These are phyloP conservation scores for Chlamydomonas sp. DNA, from an alignment of 139 green algal genomes.

Conservation along the genomic window DNA sequence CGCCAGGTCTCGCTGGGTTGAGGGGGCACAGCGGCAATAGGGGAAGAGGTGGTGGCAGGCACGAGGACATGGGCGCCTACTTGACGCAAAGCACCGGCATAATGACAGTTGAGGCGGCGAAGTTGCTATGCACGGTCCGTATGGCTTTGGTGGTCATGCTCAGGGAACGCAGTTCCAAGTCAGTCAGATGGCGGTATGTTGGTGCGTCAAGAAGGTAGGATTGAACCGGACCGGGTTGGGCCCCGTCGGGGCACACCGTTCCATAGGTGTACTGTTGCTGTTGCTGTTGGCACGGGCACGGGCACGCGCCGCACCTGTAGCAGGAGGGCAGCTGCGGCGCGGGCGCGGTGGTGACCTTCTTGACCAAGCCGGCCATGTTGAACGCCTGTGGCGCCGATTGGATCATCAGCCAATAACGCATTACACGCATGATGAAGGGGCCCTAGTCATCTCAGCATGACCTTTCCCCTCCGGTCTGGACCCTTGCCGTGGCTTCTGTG, in stretches of 20 bases:
- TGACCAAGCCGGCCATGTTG: constrained; percentile 53
- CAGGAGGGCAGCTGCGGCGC: constrained; percentile 21
- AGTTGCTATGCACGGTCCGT: neutral
- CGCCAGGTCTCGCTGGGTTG: constrained; percentile 40
- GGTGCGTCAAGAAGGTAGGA: no score
- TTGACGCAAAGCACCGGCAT: no score
- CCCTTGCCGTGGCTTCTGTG: neutral
- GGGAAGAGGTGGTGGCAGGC: neutral
- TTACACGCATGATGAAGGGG: neutral
- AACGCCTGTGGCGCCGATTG: constrained; percentile 22
- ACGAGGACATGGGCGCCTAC: no score
- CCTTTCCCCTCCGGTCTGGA: neutral
- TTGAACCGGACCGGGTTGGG: no score
- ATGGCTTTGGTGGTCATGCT: no score
- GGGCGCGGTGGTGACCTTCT: constrained; percentile 25
- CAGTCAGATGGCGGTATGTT: no score
- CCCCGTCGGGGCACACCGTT: no score
- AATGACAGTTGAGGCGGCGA: neutral
- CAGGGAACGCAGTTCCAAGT: no score
- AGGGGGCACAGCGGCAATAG: neutral
- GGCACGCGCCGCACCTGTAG: constrained; percentile 17
- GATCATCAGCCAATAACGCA: neutral
- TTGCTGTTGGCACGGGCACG: neutral
- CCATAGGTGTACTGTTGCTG: neutral
- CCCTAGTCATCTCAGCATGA: neutral